A percentile compares a stretch with the other conserved stretches of the same genome.
phyloP scores from a whole-genome alignment of 345 rosid species.

The Orychophragmus violaceus region DNA sequence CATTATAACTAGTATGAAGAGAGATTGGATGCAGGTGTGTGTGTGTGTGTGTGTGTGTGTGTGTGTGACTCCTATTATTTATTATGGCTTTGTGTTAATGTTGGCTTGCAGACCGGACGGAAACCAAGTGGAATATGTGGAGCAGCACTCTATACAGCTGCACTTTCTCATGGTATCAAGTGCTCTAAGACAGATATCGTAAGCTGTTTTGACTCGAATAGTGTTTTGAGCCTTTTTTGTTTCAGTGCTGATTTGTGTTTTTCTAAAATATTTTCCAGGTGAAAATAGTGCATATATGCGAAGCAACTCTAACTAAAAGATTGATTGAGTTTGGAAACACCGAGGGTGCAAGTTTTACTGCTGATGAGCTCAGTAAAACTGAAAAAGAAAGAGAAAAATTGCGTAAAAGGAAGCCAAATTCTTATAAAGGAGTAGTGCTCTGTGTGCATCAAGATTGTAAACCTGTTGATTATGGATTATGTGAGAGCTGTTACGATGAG shows the following conservation, averaged over 20 bases:
- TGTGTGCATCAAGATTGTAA: slow-evolving; percentile 50
- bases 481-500: slow-evolving; percentile 49
- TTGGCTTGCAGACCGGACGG: slow-evolving; percentile 64
- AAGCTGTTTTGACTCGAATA: slow-evolving; percentile 27
- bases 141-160: slow-evolving; percentile 65
- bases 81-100: background rate
- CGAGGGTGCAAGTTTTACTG: slow-evolving; percentile 68
- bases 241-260: background rate
- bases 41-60: too few relatives aligned
- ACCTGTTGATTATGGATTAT: slow-evolving; percentile 53
- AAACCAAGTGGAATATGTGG: too few relatives aligned
- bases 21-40: slow-evolving; percentile 98
- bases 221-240: too few relatives aligned
- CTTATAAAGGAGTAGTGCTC: slow-evolving; percentile 34
- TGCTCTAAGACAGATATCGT: slow-evolving; percentile 69
- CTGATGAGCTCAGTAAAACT: slow-evolving; percentile 58
- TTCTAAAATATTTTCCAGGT: slow-evolving; percentile 42
- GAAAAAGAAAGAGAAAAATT: slow-evolving; percentile 37
- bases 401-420: slow-evolving; percentile 27
- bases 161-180: slow-evolving; percentile 67
- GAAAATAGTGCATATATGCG: slow-evolving; percentile 75
- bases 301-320: slow-evolving; percentile 83
- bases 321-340: slow-evolving; percentile 81
- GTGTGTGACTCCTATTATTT: slow-evolving; percentile 3
- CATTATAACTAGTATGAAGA: slow-evolving; percentile 89